These are phyloP conservation scores for Parathielavia hyrcaniae DNA, from an alignment of 495 filamentous ascomycete species.

Conservation along the genomic window DNA sequence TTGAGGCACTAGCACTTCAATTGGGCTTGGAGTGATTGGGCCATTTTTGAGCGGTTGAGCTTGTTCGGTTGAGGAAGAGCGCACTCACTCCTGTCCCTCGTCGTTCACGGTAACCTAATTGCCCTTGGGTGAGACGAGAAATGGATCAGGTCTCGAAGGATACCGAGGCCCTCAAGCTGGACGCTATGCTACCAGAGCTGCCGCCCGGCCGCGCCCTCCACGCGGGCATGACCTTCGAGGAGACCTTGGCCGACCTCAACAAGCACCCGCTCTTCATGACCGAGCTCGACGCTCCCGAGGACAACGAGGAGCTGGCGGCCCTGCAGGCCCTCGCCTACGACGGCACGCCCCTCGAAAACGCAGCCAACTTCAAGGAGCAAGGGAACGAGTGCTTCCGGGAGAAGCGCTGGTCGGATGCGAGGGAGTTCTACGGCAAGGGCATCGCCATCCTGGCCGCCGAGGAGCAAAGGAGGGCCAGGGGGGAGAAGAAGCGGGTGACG, in stretches of 20 bases:
- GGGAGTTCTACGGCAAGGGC: conserved; percentile 84
- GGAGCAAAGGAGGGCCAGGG: conserved; percentile 40
- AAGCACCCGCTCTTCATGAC: conserved; percentile 93
- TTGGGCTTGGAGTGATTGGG: no score
- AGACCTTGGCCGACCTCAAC: conserved; percentile 69
- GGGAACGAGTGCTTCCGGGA: conserved; percentile 80
- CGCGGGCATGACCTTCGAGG: conserved; percentile 58
- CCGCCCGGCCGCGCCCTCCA: conserved; percentile 54
- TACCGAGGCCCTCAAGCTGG: conserved; percentile 15
- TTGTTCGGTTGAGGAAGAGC: no score
- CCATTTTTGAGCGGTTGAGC: no score
- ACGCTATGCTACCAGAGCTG: conserved; percentile 37
- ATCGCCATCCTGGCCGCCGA: conserved; percentile 59
- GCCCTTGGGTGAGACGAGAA: background rate
- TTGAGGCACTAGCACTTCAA: no score
- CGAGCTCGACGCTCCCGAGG: conserved; percentile 53
- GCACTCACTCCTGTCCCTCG: no score
- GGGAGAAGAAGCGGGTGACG: conserved; percentile 18
- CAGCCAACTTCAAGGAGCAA: conserved; percentile 70
- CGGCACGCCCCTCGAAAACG: conserved; percentile 77
- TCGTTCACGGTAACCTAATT: no score
- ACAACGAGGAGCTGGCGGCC: conserved; percentile 78
- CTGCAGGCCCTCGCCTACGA: conserved; percentile 87
- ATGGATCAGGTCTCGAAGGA: no score
- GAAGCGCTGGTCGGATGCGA: conserved; percentile 73